These are phyloP conservation scores for Scheffersomyces ergatensis DNA, from an alignment of 805 yeast species.

Conservation along the genomic window DNA sequence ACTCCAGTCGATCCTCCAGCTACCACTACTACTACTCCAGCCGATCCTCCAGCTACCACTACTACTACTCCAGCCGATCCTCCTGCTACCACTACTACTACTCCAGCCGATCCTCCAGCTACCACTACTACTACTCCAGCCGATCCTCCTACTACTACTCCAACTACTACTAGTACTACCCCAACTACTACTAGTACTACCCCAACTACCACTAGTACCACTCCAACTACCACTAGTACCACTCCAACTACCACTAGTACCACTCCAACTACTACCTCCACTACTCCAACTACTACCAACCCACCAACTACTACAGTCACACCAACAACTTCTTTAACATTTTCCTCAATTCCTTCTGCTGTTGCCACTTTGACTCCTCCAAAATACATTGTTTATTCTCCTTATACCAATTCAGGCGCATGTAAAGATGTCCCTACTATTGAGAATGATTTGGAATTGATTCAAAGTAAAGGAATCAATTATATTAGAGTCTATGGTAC, in stretches of 20 bases:
- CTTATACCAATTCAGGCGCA: slow-evolving; percentile 64
- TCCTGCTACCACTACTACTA: slow-evolving; percentile 6
- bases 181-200: slow-evolving; percentile 8
- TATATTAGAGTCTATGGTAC: slow-evolving; percentile 80
- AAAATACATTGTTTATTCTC: slow-evolving; percentile 68
- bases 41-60: slow-evolving; percentile 6
- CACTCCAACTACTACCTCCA: slow-evolving; percentile 7
- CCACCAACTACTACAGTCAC: slow-evolving; percentile 16
- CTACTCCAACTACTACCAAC: slow-evolving; percentile 20
- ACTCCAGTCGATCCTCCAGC: not conserved
- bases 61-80: slow-evolving; percentile 9
- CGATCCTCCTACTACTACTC: slow-evolving; percentile 7
- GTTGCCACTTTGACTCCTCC: slow-evolving; percentile 41
- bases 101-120: slow-evolving; percentile 17
- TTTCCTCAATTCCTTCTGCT: slow-evolving; percentile 11
- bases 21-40: slow-evolving; percentile 6
- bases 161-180: slow-evolving; percentile 8
- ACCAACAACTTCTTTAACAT: slow-evolving; percentile 10
- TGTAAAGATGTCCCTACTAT: slow-evolving; percentile 65
- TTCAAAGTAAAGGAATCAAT: slow-evolving; percentile 59
- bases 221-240: slow-evolving; percentile 10
- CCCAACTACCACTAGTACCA: slow-evolving; percentile 10
- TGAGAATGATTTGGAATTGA: slow-evolving; percentile 53
- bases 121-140: slow-evolving; percentile 20
- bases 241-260: slow-evolving; percentile 12